Conservation (phyloP, 2,329 filamentous ascomycete genomes). For the Xylariaceae sp. region DNA sequence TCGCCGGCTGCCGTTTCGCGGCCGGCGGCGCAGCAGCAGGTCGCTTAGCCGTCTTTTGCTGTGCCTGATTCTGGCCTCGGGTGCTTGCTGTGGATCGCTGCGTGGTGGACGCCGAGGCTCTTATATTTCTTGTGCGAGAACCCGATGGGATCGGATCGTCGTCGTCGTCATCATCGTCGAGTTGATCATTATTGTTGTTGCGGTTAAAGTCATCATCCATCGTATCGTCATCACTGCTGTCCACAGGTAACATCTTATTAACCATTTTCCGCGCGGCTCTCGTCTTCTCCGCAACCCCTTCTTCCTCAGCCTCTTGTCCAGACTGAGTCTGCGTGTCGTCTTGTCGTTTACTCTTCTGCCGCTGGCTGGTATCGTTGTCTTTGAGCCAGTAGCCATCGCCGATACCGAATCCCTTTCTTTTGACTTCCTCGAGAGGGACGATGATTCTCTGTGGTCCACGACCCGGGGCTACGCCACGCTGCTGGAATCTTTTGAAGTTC, state of each 20-base stretch:
- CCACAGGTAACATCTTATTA: slow-evolving; percentile 16
- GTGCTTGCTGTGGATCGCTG: slow-evolving; percentile 17
- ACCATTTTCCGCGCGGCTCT: slow-evolving; percentile 9
- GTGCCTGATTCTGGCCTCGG: slow-evolving; percentile 20
- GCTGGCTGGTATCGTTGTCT: slow-evolving; percentile 29
- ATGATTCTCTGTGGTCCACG: slow-evolving; percentile 50
- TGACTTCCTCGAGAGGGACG: slow-evolving; percentile 67
- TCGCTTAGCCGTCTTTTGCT: slow-evolving; percentile 28
- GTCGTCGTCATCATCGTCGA: slow-evolving; percentile 12
- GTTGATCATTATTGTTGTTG: slow-evolving; percentile 15
- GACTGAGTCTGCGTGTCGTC: slow-evolving; percentile 22
- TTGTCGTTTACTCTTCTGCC: slow-evolving; percentile 28
- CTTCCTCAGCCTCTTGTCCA: slow-evolving; percentile 16
- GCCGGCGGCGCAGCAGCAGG: slow-evolving; percentile 30
- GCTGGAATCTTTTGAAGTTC: slow-evolving; percentile 89
- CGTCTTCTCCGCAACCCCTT: slow-evolving; percentile 1
- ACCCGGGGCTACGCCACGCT: slow-evolving; percentile 47
- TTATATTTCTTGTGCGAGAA: slow-evolving; percentile 28
- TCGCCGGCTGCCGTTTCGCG: slow-evolving; percentile 34
- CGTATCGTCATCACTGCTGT: slow-evolving; percentile 26
- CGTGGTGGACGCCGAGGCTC: slow-evolving; percentile 28
- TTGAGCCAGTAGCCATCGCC: slow-evolving; percentile 75
- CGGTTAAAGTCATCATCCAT: slow-evolving; percentile 17
- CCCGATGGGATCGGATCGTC: slow-evolving; percentile 17
- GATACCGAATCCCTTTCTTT: slow-evolving; percentile 67